Percentiles rank a stretch among this genome's conserved stretches.
These are phyloP conservation scores for Sphaerostilbella broomeana DNA, from an alignment of 2,329 filamentous ascomycete genomes.

Conservation along the genomic window DNA sequence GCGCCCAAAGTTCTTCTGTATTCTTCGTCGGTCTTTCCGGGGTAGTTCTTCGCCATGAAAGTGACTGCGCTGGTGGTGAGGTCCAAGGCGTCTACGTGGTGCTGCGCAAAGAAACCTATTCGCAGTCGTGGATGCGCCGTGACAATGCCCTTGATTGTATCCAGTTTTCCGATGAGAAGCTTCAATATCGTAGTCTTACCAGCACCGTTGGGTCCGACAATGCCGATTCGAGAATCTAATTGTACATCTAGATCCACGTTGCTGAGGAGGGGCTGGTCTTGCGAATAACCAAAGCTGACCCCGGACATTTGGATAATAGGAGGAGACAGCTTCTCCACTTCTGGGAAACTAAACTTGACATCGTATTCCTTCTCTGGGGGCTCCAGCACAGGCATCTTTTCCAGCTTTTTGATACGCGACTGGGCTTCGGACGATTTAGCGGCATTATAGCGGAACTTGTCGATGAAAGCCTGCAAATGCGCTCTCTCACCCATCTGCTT, in stretches of 20 bases:
- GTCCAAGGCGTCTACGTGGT: conserved; percentile 95
- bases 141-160: conserved; percentile 72
- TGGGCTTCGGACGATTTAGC: conserved; percentile 98
- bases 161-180: conserved; percentile 82
- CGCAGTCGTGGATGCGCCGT: conserved; percentile 82
- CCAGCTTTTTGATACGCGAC: conserved; percentile 97
- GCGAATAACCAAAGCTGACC: conserved; percentile 81
- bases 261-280: conserved; percentile 70
- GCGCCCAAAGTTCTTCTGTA: conserved; percentile 93
- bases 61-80: conserved; percentile 81
- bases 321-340: conserved; percentile 94
- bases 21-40: conserved; percentile 88
- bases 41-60: conserved; percentile 92
- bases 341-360: conserved; percentile 94
- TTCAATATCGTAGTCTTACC: conserved; percentile 99
- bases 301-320: conserved; percentile 97
- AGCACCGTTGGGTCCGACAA: conserved; percentile 97
- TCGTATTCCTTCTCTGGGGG: conserved; percentile 89
- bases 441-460: conserved; percentile 99
- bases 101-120: conserved; percentile 95
- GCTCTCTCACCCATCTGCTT: conserved; percentile 93
- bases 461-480: conserved; percentile 95
- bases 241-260: conserved; percentile 95
- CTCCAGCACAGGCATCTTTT: conserved; percentile 90
- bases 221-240: conserved; percentile 94